Evolutionary conservation across 129 eudicot genomes (phyloP), one percentile per base, ranked within the genome.

Genomic region (Helianthus annuus): DNA sequence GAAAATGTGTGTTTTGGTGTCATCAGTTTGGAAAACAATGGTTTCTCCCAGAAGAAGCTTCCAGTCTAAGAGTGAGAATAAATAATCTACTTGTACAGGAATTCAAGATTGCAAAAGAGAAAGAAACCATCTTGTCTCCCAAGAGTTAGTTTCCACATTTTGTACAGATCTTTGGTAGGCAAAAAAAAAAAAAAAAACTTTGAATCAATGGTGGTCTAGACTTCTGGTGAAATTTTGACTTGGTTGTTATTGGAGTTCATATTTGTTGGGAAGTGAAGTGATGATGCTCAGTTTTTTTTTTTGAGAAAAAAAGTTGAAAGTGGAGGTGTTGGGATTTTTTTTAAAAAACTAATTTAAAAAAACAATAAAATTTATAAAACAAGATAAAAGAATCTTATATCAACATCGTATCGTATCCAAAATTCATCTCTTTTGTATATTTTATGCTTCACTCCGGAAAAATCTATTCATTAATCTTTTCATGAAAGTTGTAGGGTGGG

Each of bases 41-140:
- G 98, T 93, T 93, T 49, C 74, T 19, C 48, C 96, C 96, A 0
- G 80, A 80, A 58, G 90, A 89, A 76, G 97, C 98, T 34, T 93
- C 98, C 22, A 57, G 51, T 66, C 64, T 93, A 83, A 87, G 98
- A 85, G 57, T 19, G 40, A 82, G 55, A 68, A 84, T 93, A 67
- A 71, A 77, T 27, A 46, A 59, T 77, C 16, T 85, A 58, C 90
- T 93, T 40, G 66, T 36, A 48, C 56, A 75, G 29, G 64, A 82
- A 70, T 92, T 92, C 76, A 74, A 59, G 68, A 72, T 64, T 42
- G 87, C 86, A 55, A 69, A 58, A 15, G 78, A 75, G 7, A 68
- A 69, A 51, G 79, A 51, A 68, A 42, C 51, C 45, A 27, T 51
- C 7, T 54, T 48, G 67, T 75, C 79, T 75, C 65, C 65, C 48